phyloP scores from a whole-genome alignment of 2,329 filamentous ascomycete genomes.

The Cytospora chrysosperma region DNA sequence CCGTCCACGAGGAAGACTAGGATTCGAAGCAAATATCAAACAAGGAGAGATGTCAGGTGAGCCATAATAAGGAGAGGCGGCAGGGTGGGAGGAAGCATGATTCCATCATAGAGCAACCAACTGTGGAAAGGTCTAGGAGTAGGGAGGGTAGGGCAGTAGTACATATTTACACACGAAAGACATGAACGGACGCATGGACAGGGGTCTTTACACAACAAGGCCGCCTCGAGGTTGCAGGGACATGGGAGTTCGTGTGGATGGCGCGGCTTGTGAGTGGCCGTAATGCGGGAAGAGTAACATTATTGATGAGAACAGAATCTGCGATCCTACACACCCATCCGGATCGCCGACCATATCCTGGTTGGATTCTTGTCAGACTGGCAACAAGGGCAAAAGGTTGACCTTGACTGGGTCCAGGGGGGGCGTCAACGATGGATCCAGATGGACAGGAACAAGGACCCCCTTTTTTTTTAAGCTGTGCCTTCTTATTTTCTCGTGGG shows the following conservation, averaged over 20 bases:
- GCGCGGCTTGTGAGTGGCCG: constrained; percentile 3
- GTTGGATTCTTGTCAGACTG: neutral
- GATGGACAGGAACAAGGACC: neutral
- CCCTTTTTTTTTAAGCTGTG: neutral
- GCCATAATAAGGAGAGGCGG: constrained; percentile 3
- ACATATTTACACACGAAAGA: constrained; percentile 4
- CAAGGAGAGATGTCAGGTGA: constrained; percentile 1
- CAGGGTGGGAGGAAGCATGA: constrained; percentile 11
- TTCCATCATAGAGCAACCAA: constrained; percentile 8
- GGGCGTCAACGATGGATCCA: too few relatives aligned
- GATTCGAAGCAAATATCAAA: constrained; percentile 16
- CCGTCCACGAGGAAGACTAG: constrained; percentile 2
- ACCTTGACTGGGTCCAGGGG: neutral
- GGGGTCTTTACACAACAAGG: constrained; percentile 3
- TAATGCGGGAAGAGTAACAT: neutral
- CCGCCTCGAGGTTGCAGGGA: constrained; percentile 10
- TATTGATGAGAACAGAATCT: constrained; percentile 12
- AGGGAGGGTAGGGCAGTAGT: constrained; percentile 21
- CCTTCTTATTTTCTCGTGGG: neutral
- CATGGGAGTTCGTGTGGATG: constrained; percentile 6
- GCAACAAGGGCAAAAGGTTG: constrained; percentile 1
- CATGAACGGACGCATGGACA: constrained; percentile 8
- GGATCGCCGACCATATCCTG: neutral
- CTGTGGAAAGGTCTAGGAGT: neutral
- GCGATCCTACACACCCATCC: constrained; percentile 11